Conservation (phyloP, 768 basidiomycete genomes). For the Macrolepiota dolichaula region DNA sequence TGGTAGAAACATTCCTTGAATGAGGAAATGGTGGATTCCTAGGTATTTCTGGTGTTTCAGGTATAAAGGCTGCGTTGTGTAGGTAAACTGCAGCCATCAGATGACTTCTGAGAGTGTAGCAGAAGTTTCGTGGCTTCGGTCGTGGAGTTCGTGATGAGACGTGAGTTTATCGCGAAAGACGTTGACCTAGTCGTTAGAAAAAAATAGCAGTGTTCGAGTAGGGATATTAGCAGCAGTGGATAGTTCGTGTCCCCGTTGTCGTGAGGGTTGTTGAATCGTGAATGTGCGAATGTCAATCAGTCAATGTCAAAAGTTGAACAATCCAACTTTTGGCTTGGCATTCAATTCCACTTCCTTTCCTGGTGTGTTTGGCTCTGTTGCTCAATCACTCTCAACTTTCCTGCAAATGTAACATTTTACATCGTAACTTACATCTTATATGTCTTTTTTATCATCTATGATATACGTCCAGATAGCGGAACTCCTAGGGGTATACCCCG, state of each 20-base stretch:
- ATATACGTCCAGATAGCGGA: not conserved
- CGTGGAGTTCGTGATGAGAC: constrained; percentile 6
- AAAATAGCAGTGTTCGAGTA: not conserved
- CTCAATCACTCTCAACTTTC: constrained; percentile 1
- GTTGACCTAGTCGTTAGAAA: not conserved
- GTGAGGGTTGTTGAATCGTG: not conserved
- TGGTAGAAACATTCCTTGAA: constrained; percentile 36
- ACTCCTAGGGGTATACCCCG: not conserved
- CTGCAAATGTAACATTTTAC: not conserved
- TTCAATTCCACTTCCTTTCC: not conserved
- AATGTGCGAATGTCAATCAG: constrained; percentile 5
- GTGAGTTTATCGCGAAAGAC: not conserved
- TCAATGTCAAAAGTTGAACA: not conserved
- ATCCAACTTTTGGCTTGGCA: constrained; percentile 6
- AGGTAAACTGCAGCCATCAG: constrained; percentile 59
- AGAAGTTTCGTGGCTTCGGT: constrained; percentile 16
- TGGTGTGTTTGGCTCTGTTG: constrained; percentile 2
- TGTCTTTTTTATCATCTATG: not conserved
- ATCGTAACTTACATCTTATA: too few relatives aligned
- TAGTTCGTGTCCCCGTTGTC: not conserved
- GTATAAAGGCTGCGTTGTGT: constrained; percentile 49
- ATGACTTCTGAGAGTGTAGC: constrained; percentile 4
- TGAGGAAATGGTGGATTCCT: constrained; percentile 31
- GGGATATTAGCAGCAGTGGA: not conserved
- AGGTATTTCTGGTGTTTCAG: constrained; percentile 25